A percentile compares a stretch with the other conserved stretches of the same genome.
phyloP scores from a whole-genome alignment of 192 early-diverging fungal species.

The Diversispora epigaea region DNA sequence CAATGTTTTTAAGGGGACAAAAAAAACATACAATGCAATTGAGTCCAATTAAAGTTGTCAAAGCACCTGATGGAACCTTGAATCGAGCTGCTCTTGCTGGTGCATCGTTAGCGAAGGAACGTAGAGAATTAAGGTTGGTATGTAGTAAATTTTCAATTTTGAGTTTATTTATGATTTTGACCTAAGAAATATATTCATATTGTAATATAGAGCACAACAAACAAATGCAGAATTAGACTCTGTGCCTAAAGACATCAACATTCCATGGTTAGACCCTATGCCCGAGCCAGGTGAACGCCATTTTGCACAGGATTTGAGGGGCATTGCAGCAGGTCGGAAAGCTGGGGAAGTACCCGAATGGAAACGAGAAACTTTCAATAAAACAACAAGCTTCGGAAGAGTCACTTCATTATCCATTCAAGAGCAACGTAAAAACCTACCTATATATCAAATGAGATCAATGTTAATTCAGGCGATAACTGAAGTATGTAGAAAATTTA shows the following conservation, averaged over 20 bases:
- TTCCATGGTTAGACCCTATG: constrained; percentile 95
- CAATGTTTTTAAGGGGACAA: constrained; percentile 92
- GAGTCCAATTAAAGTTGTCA: constrained; percentile 96
- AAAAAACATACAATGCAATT: constrained; percentile 80
- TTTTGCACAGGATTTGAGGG: constrained; percentile 91
- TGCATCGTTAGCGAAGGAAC: constrained; percentile 89
- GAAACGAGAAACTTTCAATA: constrained; percentile 79
- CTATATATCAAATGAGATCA: constrained; percentile 80
- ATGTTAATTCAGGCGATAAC: constrained; percentile 78
- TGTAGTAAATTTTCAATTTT: not conserved
- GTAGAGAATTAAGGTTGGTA: constrained; percentile 70
- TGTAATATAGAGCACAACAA: constrained; percentile 70
- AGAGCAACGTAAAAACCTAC: constrained; percentile 84
- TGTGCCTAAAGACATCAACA: constrained; percentile 82
- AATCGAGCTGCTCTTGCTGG: constrained; percentile 94
- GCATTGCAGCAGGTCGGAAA: constrained; percentile 60
- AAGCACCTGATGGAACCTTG: constrained; percentile 95
- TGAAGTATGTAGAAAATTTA: constrained; percentile 39
- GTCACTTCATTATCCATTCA: constrained; percentile 82
- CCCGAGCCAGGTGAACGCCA: constrained; percentile 82
- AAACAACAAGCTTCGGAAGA: constrained; percentile 87
- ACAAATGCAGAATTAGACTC: constrained; percentile 74
- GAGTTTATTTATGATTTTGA: not conserved
- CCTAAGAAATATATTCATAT: not conserved
- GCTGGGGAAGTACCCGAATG: constrained; percentile 83